Evolutionary conservation across 441 rosid species (phyloP).

Genomic region (Brassica hybrid): DNA sequence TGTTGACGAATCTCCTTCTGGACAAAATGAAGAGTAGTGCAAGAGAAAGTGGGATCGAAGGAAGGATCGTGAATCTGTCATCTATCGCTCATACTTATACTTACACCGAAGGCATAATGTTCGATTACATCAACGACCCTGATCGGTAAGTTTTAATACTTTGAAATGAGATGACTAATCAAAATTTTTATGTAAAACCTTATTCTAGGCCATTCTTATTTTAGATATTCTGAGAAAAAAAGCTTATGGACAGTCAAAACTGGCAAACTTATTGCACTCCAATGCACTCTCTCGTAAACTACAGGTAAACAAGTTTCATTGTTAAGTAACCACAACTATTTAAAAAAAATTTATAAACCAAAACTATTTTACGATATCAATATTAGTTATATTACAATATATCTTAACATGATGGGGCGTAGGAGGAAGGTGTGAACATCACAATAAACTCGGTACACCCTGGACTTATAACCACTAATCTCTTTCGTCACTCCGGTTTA

Average conservation of each 20-base stretch:
- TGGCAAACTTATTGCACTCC: slow-evolving; percentile 82
- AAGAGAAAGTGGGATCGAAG: slow-evolving; percentile 60
- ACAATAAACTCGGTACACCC: slow-evolving; percentile 90
- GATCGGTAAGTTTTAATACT: slow-evolving; percentile 43
- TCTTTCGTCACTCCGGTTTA: slow-evolving; percentile 59
- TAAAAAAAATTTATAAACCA: not conserved
- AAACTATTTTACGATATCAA: too few species aligned
- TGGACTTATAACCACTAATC: slow-evolving; percentile 84
- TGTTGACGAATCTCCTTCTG: slow-evolving; percentile 79
- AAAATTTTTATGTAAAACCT: not conserved
- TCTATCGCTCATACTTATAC: slow-evolving; percentile 82
- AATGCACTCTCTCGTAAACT: slow-evolving; percentile 82
- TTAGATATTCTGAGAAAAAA: slow-evolving; percentile 79
- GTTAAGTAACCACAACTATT: not conserved
- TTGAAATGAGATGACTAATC: not conserved
- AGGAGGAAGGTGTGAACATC: slow-evolving; percentile 83
- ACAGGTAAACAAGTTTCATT: slow-evolving; percentile 51
- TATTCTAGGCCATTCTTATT: not conserved
- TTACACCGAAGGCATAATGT: slow-evolving; percentile 63
- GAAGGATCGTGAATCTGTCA: slow-evolving; percentile 87
- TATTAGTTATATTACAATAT: not conserved
- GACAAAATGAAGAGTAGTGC: slow-evolving; percentile 79
- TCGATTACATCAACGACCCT: slow-evolving; percentile 56
- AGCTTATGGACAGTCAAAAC: slow-evolving; percentile 94
- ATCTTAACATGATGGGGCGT: slow-evolving; percentile 2